Percentiles rank a stretch among this genome's conserved stretches.
Conservation (phyloP, 164 flowering plant genomes). For the Protea cynaroides region DNA sequence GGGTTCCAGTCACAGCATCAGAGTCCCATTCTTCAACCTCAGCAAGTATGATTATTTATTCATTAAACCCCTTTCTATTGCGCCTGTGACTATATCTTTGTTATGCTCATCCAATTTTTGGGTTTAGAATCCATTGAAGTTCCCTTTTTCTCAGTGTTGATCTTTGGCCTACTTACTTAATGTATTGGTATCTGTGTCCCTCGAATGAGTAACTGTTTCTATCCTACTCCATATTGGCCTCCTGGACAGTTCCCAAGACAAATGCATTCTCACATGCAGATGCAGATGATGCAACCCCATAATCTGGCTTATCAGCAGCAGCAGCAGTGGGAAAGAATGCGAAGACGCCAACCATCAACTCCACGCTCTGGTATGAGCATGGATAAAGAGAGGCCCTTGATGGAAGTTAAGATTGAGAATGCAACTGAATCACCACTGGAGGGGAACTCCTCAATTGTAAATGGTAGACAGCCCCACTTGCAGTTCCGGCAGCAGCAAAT, state of each 20-base stretch:
- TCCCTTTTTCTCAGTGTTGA: not conserved
- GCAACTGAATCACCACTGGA: slow-evolving; percentile 62
- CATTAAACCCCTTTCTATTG: not conserved
- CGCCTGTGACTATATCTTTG: not conserved
- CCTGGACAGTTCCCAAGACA: slow-evolving; percentile 52
- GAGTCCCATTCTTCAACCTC: slow-evolving; percentile 42
- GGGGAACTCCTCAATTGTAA: slow-evolving; percentile 35
- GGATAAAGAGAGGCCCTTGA: slow-evolving; percentile 59
- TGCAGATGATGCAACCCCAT: slow-evolving; percentile 58
- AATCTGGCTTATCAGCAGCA: slow-evolving; percentile 63
- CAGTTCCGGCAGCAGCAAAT: slow-evolving; percentile 69
- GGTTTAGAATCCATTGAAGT: not conserved
- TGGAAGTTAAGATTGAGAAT: slow-evolving; percentile 79
- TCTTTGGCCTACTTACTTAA: not conserved
- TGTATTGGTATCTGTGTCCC: not conserved
- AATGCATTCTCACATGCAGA: slow-evolving; percentile 27
- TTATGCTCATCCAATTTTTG: not conserved
- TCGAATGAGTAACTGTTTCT: not conserved
- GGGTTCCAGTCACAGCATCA: slow-evolving; percentile 60
- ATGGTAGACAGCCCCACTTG: slow-evolving; percentile 44
- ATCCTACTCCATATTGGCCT: not conserved
- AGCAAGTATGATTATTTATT: slow-evolving; percentile 44
- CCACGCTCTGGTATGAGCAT: slow-evolving; percentile 50
- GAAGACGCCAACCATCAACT: slow-evolving; percentile 44
- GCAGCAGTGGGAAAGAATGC: slow-evolving; percentile 55